Evolutionary conservation across 768 basidiomycete genomes (phyloP).

Genomic region (Tricholoma saponaceum): DNA sequence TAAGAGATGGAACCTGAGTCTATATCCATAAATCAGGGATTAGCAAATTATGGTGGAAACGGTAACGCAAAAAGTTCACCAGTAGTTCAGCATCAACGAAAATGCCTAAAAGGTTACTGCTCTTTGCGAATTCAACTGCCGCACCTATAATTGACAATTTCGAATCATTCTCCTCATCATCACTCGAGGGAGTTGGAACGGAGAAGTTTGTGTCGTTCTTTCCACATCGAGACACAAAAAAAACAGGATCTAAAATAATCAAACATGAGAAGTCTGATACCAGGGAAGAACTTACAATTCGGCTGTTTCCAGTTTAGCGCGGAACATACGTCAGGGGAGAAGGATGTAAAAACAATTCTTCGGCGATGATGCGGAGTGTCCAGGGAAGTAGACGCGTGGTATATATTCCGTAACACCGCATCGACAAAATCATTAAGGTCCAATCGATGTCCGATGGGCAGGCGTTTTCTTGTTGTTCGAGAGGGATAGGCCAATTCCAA

Average conservation of each 20-base stretch:
- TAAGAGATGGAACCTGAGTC: conserved; percentile 86
- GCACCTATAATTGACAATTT: conserved; percentile 73
- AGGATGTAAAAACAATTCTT: conserved; percentile 89
- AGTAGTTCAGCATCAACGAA: conserved; percentile 84
- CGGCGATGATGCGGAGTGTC: conserved; percentile 56
- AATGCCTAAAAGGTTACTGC: conserved; percentile 90
- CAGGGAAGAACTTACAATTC: conserved; percentile 64
- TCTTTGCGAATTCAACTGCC: conserved; percentile 90
- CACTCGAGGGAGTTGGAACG: conserved; percentile 33
- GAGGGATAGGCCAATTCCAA: conserved; percentile 82
- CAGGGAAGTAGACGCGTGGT: conserved; percentile 53
- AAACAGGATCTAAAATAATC: conserved; percentile 77
- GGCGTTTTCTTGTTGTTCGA: conserved; percentile 36
- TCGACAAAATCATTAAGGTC: conserved; percentile 85
- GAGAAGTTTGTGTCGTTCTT: conserved; percentile 38
- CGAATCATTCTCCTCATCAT: conserved; percentile 41
- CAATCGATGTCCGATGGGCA: conserved; percentile 45
- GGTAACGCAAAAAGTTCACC: conserved; percentile 42
- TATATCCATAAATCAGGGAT: conserved; percentile 24
- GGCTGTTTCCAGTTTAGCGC: conserved; percentile 99
- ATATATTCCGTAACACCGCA: conserved; percentile 78
- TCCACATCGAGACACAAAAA: conserved; percentile 89
- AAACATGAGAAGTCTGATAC: background rate
- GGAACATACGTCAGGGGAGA: conserved; percentile 84
- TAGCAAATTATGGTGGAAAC: conserved; percentile 11